These are phyloP conservation scores for Penicillium sumatraense DNA, from an alignment of 2,329 filamentous ascomycete species.

Conservation along the genomic window DNA sequence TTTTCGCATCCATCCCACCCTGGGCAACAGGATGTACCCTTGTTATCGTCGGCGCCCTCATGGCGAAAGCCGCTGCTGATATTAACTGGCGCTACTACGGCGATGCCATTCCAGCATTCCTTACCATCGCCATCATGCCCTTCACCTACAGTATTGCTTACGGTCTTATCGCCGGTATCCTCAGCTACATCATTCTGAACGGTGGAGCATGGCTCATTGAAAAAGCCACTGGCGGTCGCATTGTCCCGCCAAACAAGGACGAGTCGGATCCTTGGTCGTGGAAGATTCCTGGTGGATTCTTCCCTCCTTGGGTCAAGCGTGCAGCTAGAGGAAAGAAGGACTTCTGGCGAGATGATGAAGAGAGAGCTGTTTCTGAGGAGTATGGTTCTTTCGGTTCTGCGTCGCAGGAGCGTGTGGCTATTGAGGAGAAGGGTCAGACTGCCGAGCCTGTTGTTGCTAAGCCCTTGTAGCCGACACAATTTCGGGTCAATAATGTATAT, in stretches of 20 bases:
- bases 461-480: not conserved
- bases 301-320: slow-evolving; percentile 74
- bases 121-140: slow-evolving; percentile 84
- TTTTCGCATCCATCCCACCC: slow-evolving; percentile 85
- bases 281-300: slow-evolving; percentile 72
- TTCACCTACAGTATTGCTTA: slow-evolving; percentile 90
- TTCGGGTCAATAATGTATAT: not conserved
- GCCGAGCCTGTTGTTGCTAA: not conserved
- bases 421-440: slow-evolving; percentile 20
- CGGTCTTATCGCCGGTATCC: slow-evolving; percentile 79
- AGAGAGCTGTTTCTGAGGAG: slow-evolving; percentile 17
- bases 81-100: slow-evolving; percentile 91
- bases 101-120: slow-evolving; percentile 81
- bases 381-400: slow-evolving; percentile 17
- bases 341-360: slow-evolving; percentile 64
- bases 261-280: slow-evolving; percentile 82
- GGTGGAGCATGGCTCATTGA: slow-evolving; percentile 70
- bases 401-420: slow-evolving; percentile 22
- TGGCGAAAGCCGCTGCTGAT: slow-evolving; percentile 76
- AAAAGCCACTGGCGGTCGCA: slow-evolving; percentile 67
- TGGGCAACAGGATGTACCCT: slow-evolving; percentile 92
- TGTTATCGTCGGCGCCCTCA: slow-evolving; percentile 84
- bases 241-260: slow-evolving; percentile 75
- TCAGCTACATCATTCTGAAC: slow-evolving; percentile 78
- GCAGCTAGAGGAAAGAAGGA: slow-evolving; percentile 69